Percentiles rank a stretch among this genome's conserved stretches.
These are phyloP conservation scores for Calonectria honghensis DNA, from an alignment of 2,329 filamentous ascomycete genomes.

Conservation along the genomic window DNA sequence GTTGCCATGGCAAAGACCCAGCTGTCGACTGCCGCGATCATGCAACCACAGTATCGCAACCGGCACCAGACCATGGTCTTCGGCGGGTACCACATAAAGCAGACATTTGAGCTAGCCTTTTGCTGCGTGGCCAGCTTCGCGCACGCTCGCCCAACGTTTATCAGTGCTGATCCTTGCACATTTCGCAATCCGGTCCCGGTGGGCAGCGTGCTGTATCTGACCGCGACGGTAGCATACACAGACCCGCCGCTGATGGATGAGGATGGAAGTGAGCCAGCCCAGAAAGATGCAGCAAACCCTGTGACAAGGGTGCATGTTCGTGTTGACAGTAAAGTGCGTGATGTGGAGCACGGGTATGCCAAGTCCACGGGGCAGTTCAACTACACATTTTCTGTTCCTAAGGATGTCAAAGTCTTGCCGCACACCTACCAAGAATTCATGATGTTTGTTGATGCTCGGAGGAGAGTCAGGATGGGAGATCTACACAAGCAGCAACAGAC, in stretches of 20 bases:
- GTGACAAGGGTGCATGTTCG: slow-evolving; percentile 56
- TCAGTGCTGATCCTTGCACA: slow-evolving; percentile 56
- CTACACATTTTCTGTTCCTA: slow-evolving; percentile 57
- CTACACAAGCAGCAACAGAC: slow-evolving; percentile 16
- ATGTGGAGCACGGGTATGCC: slow-evolving; percentile 56
- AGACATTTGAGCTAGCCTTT: slow-evolving; percentile 58
- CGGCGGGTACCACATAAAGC: slow-evolving; percentile 57
- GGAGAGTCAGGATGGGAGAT: slow-evolving; percentile 53
- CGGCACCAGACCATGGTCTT: slow-evolving; percentile 58
- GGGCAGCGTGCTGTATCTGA: slow-evolving; percentile 56
- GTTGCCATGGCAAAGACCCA: slow-evolving; percentile 55
- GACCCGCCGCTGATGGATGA: slow-evolving; percentile 56
- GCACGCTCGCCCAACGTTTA: slow-evolving; percentile 56
- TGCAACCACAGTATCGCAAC: slow-evolving; percentile 57
- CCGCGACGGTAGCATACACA: slow-evolving; percentile 56
- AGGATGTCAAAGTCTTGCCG: slow-evolving; percentile 54
- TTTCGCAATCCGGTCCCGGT: slow-evolving; percentile 57
- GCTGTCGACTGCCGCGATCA: slow-evolving; percentile 55
- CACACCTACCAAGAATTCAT: slow-evolving; percentile 58
- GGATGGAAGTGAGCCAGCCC: slow-evolving; percentile 52
- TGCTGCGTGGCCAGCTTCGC: slow-evolving; percentile 58
- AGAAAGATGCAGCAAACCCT: slow-evolving; percentile 48
- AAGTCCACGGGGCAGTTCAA: slow-evolving; percentile 58
- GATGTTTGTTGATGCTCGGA: slow-evolving; percentile 56
- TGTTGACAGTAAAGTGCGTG: slow-evolving; percentile 57